These are phyloP conservation scores for Mycena chlorophos DNA, from an alignment of 768 basidiomycete genomes.

Conservation along the genomic window DNA sequence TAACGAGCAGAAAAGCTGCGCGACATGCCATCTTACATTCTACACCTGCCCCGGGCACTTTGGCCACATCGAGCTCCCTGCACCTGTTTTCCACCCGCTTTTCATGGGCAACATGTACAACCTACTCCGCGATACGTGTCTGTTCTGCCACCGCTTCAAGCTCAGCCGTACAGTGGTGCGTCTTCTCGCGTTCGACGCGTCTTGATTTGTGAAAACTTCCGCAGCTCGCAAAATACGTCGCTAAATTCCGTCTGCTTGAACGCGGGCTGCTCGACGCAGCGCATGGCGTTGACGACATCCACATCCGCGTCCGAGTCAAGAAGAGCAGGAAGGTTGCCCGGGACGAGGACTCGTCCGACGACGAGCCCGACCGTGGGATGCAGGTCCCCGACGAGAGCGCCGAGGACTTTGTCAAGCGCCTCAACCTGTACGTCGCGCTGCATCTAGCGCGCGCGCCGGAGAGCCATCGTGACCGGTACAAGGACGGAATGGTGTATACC, in stretches of 20 bases:
- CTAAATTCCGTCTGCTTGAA: conserved; percentile 85
- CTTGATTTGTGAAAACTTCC: conserved; percentile 6
- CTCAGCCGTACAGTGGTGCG: conserved; percentile 67
- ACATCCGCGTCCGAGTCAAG: conserved; percentile 39
- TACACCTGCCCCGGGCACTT: conserved; percentile 98
- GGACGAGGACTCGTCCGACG: conserved; percentile 34
- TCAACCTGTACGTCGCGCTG: conserved; percentile 68
- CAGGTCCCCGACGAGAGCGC: conserved; percentile 56
- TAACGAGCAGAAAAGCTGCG: conserved; percentile 58
- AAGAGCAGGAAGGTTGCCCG: conserved; percentile 32
- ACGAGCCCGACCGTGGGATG: conserved; percentile 39
- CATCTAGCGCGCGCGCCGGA: conserved; percentile 47
- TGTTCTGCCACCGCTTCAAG: conserved; percentile 95
- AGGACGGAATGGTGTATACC: conserved; percentile 86
- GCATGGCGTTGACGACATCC: conserved; percentile 69
- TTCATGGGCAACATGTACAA: conserved; percentile 92
- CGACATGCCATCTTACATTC: conserved; percentile 89
- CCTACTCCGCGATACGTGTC: conserved; percentile 81
- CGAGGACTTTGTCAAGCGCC: conserved; percentile 59
- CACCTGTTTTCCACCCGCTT: conserved; percentile 93
- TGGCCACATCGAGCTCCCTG: conserved; percentile 95
- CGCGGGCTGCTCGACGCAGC: conserved; percentile 86
- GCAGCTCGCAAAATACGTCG: conserved; percentile 80
- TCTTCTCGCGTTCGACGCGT: conserved; percentile 6
- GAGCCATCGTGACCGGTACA: conserved; percentile 80